Evolutionary conservation across 306 rosid genomes (phyloP).

Genomic region (Trifolium repens): DNA sequence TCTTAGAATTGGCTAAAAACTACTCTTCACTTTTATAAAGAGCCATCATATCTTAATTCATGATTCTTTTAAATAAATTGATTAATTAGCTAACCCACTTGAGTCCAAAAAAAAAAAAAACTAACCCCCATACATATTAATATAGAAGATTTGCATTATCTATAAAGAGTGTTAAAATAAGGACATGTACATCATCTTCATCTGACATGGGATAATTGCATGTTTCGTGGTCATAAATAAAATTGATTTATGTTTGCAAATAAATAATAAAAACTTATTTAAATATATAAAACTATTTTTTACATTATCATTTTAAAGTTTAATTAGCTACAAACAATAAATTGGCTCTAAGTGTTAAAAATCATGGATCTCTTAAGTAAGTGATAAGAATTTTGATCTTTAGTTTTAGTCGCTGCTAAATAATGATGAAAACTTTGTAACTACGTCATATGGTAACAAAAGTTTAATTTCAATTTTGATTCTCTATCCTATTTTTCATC

Average conservation of each 20-base stretch:
- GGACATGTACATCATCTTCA: constrained; percentile 1
- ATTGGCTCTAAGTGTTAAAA: too few relatives aligned
- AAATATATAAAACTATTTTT: not conserved
- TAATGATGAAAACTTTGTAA: too few relatives aligned
- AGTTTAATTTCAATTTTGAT: too few relatives aligned
- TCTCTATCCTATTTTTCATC: too few relatives aligned
- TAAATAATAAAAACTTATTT: not conserved
- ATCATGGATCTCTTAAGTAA: too few relatives aligned
- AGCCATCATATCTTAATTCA: not conserved
- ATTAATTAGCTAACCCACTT: not conserved
- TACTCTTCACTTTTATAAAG: not conserved
- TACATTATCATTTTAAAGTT: too few relatives aligned
- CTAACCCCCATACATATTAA: not conserved
- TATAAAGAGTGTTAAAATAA: not conserved
- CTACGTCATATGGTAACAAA: too few relatives aligned
- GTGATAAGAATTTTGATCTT: too few relatives aligned
- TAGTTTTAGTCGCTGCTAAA: too few relatives aligned
- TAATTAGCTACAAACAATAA: too few relatives aligned
- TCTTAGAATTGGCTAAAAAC: not conserved
- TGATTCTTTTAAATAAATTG: not conserved
- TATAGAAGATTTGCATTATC: not conserved
- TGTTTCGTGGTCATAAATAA: not conserved
- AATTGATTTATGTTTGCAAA: not conserved
- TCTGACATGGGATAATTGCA: not conserved
- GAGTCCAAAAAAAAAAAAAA: too few relatives aligned